These are phyloP conservation scores for Brassica incana DNA, from an alignment of 345 rosid genomes.

Conservation along the genomic window DNA sequence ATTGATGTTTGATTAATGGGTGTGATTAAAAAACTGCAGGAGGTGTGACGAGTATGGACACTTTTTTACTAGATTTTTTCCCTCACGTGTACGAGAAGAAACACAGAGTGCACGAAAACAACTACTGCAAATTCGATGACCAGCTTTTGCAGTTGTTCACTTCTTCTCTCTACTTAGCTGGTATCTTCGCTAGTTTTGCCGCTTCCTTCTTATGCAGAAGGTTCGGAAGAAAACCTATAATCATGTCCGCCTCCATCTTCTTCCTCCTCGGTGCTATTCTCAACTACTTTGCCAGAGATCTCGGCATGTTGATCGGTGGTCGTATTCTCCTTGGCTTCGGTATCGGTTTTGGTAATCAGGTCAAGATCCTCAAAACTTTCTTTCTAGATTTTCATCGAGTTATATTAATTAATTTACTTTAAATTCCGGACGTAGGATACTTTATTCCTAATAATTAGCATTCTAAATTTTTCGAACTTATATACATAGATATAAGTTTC, in stretches of 20 bases:
- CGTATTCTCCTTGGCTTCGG: conserved; percentile 65
- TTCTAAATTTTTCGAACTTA: no score
- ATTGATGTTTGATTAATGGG: not conserved
- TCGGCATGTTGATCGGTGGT: conserved; percentile 58
- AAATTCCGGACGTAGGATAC: no score
- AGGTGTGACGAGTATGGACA: conserved; percentile 82
- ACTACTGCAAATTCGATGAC: conserved; percentile 74
- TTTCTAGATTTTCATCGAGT: not conserved
- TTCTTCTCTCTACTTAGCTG: conserved; percentile 79
- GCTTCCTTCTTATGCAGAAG: conserved; percentile 50
- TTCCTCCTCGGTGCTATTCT: conserved; percentile 60
- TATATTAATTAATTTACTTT: no score
- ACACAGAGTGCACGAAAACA: conserved; percentile 59
- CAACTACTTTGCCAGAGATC: conserved; percentile 45
- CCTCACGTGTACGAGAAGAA: conserved; percentile 60
- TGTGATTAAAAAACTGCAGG: conserved; percentile 37
- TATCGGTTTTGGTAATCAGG: conserved; percentile 82
- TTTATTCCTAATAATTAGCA: no score
- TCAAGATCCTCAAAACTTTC: conserved; percentile 1
- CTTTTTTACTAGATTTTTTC: conserved; percentile 62
- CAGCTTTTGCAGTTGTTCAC: conserved; percentile 66
- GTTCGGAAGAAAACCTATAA: conserved; percentile 54
- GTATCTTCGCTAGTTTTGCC: conserved; percentile 49
- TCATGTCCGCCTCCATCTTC: conserved; percentile 61
- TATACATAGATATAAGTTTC: no score